Conservation (phyloP, 139 green algal species). For the Closterium sp. region DNA sequence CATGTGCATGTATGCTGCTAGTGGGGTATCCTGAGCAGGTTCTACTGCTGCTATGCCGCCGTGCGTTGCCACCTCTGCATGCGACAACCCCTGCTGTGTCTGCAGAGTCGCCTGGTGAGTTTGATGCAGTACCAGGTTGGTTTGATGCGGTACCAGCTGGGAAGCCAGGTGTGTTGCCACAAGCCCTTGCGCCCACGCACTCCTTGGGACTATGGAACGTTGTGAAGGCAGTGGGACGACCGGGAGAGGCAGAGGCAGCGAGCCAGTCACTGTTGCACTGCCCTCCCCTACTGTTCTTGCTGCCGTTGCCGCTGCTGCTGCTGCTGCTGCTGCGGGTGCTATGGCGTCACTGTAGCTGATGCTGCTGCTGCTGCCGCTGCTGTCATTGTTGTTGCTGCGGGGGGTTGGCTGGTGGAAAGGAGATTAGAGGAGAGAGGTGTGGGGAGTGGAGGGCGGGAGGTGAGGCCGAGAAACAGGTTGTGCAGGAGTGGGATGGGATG, state of each 20-base stretch:
- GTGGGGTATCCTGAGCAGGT: neutral
- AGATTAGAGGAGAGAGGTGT: neutral
- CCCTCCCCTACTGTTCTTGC: neutral
- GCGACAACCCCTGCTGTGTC: too few relatives aligned
- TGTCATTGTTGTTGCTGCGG: neutral
- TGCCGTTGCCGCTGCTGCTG: neutral
- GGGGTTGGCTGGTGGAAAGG: neutral
- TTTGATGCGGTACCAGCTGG: too few relatives aligned
- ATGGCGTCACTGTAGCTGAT: too few relatives aligned
- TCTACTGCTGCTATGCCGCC: neutral
- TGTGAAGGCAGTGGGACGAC: neutral
- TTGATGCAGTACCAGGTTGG: too few relatives aligned
- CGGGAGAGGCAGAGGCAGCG: neutral
- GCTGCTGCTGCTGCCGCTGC: neutral
- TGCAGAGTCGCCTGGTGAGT: too few relatives aligned
- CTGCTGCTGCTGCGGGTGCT: neutral
- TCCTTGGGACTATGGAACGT: neutral
- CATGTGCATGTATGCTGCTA: neutral
- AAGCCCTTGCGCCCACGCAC: neutral
- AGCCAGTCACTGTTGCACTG: too few relatives aligned
- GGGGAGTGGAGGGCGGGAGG: neutral
- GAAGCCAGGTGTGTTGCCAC: neutral
- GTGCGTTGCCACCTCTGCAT: neutral
- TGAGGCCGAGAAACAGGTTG: neutral
- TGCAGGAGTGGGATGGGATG: neutral